Base-by-base conservation (phyloP, 192 early-diverging fungal species). In the Geosiphon pyriformis region DNA sequence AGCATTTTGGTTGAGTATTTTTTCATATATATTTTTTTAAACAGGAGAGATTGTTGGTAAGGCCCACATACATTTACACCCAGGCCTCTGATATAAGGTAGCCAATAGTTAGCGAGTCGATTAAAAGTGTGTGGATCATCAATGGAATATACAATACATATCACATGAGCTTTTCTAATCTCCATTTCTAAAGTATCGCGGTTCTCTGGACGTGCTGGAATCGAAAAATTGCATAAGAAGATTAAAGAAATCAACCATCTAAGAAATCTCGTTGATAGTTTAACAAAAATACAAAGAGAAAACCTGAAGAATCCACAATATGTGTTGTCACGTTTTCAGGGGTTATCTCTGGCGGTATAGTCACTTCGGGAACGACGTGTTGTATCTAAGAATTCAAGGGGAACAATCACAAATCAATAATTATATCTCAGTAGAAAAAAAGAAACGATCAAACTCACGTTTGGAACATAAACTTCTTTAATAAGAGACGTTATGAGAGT, bases 321-420 rank as follows among this genome's bases (percentile, higher is more conserved):
- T 96, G 90, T 7, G 95, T 98, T 10, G 94, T 98, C 10, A 94
- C 94, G 62, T 94, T 92, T 64, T 98, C 97, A 0, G 92, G 86
- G 31, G 95, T 95, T 70, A 96, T 92, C 70, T 99, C 94, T 33
- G 97, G 94, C 47, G 97, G 97, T 67, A 99, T 99, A 15, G 95
- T 99, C n/a, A 99, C 94, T 73, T 99, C 97, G n/a, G 97, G 94
- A 59, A 99, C 92, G 20, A 98, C 92, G 70, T 94, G 90, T 77
- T 98, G 97, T 27, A 95, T 90, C 92, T 95, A 61, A 33, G 29
- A n/a, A 20, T 37, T 23, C 15, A 18, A 30, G 20, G 26, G 17
- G 26, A 30, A 26, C 11, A 42, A 2, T 12, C 37, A 42, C 37
- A 42, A 10, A 42, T 15, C 6, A 10, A 42, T 42, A 42, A 10